phyloP scores from a whole-genome alignment of 2,329 filamentous ascomycete species.

The Cladobotryum protrusum region DNA sequence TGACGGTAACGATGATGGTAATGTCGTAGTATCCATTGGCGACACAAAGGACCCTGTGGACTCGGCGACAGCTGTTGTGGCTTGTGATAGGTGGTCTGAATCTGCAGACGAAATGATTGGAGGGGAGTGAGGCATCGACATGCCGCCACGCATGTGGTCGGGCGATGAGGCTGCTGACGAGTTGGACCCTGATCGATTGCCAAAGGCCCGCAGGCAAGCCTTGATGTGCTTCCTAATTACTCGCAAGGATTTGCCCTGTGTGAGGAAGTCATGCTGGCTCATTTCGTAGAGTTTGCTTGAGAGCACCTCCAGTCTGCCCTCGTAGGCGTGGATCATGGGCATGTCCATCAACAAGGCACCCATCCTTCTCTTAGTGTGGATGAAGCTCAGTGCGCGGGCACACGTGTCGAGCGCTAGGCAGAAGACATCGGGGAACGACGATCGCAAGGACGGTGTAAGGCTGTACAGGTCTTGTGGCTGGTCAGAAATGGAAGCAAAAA shows the following conservation, averaged over 20 bases:
- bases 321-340: constrained; percentile 18
- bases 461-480: constrained; percentile 17
- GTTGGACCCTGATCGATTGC: constrained; percentile 13
- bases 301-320: constrained; percentile 19
- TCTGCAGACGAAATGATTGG: constrained; percentile 2
- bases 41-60: constrained; percentile 12
- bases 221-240: constrained; percentile 25
- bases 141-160: constrained; percentile 8
- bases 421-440: constrained; percentile 22
- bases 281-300: constrained; percentile 21
- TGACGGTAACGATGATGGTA: constrained; percentile 5
- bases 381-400: constrained; percentile 21
- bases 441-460: constrained; percentile 16
- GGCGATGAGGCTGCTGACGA: constrained; percentile 13
- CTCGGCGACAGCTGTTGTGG: constrained; percentile 12
- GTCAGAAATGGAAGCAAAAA: constrained; percentile 17
- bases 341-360: constrained; percentile 15
- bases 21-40: constrained; percentile 13
- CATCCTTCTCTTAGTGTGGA: constrained; percentile 17
- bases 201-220: constrained; percentile 19
- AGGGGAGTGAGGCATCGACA: constrained; percentile 17
- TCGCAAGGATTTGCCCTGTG: constrained; percentile 19
- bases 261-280: constrained; percentile 24
- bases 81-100: constrained; percentile 14
- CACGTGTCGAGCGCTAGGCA: constrained; percentile 27